phyloP scores from a whole-genome alignment of 2,329 filamentous ascomycete genomes.

The Hypoxylon sp. region DNA sequence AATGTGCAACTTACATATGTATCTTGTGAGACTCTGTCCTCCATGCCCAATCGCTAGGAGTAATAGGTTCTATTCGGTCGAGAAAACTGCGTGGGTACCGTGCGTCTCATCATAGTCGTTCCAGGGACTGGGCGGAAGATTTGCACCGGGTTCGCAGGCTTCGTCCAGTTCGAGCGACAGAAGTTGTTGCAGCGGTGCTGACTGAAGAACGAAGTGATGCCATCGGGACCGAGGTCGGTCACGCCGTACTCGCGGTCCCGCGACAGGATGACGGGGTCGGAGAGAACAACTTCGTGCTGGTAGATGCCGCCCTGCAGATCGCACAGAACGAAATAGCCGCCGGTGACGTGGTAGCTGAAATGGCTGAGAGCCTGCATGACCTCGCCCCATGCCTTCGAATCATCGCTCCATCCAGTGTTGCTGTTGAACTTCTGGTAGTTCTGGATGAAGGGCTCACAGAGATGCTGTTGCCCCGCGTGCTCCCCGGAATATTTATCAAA shows the following conservation, averaged over 20 bases:
- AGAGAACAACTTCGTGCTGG: slow-evolving; percentile 46
- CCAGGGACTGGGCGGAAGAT: slow-evolving; percentile 15
- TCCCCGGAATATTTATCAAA: slow-evolving; percentile 22
- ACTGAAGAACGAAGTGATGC: slow-evolving; percentile 53
- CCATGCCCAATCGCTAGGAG: background rate
- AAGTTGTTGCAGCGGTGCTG: slow-evolving; percentile 48
- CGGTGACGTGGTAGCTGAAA: slow-evolving; percentile 52
- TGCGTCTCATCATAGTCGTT: slow-evolving; percentile 28
- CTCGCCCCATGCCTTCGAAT: slow-evolving; percentile 43
- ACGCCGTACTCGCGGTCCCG: slow-evolving; percentile 49
- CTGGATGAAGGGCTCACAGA: slow-evolving; percentile 52
- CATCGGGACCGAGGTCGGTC: slow-evolving; percentile 50
- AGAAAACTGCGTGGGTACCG: slow-evolving; percentile 13
- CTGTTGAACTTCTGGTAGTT: slow-evolving; percentile 57
- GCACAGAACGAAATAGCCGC: slow-evolving; percentile 51
- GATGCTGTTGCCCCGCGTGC: slow-evolving; percentile 34
- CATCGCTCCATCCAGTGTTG: slow-evolving; percentile 52
- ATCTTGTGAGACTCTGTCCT: too few relatives aligned
- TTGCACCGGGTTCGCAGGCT: slow-evolving; percentile 18
- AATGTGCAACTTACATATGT: too few relatives aligned
- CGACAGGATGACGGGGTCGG: slow-evolving; percentile 54
- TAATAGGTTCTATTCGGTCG: slow-evolving; percentile 8
- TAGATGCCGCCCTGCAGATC: slow-evolving; percentile 55
- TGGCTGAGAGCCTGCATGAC: slow-evolving; percentile 56
- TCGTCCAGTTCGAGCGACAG: slow-evolving; percentile 43